Percentiles rank a stretch among this genome's conserved stretches.
These are phyloP conservation scores for Kuraishia piskuri DNA, from an alignment of 805 yeast species.

Conservation along the genomic window DNA sequence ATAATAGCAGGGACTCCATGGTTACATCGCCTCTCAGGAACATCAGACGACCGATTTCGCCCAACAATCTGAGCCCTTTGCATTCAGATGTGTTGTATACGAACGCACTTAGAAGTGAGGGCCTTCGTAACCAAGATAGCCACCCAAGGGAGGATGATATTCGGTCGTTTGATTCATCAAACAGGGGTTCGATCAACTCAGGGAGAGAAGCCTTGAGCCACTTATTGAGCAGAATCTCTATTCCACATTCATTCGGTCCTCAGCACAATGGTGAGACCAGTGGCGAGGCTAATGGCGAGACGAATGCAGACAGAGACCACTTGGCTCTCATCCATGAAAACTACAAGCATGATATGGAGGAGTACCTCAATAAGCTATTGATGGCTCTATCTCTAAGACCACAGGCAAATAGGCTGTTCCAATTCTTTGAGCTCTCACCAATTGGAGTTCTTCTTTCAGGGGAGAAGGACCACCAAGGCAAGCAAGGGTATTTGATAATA, in stretches of 20 bases:
- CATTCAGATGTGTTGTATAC: neutral
- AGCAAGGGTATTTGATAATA: constrained; percentile 78
- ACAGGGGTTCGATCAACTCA: neutral
- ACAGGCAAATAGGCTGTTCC: constrained; percentile 75
- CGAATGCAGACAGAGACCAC: neutral
- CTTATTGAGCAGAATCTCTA: neutral
- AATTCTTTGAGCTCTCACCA: constrained; percentile 85
- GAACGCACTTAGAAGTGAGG: neutral
- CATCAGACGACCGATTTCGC: neutral
- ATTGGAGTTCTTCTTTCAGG: constrained; percentile 75
- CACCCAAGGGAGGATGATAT: neutral
- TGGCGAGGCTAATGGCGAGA: neutral
- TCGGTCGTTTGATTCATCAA: neutral
- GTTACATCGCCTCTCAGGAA: neutral
- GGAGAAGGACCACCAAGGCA: constrained; percentile 76
- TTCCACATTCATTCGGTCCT: neutral
- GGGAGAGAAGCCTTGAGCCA: neutral
- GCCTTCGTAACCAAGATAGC: neutral
- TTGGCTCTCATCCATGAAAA: constrained; percentile 15
- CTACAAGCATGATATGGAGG: constrained; percentile 43
- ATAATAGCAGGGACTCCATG: neutral
- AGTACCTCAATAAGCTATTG: constrained; percentile 58
- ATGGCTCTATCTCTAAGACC: constrained; percentile 58
- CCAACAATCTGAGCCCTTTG: neutral
- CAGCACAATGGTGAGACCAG: neutral